Percentiles rank a stretch among this genome's conserved stretches.
Evolutionary conservation across 345 rosid genomes (phyloP).

Genomic region (Hypericum perforatum): DNA sequence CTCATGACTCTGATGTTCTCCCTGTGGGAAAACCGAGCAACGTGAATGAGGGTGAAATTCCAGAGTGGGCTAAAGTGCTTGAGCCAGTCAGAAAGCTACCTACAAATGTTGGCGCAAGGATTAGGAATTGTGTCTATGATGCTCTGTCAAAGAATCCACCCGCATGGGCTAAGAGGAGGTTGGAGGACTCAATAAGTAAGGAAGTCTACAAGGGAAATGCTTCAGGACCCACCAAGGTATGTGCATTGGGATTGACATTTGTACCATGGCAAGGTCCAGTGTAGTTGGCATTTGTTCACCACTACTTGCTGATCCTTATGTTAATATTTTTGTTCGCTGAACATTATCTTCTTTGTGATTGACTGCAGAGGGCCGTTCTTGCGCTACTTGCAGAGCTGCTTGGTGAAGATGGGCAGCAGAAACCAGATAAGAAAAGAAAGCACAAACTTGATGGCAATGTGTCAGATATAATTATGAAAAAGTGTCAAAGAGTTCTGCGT

Average conservation of each 20-base stretch:
- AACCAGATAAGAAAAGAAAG: conserved; percentile 21
- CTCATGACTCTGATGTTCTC: conserved; percentile 7
- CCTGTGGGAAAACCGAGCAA: conserved; percentile 6
- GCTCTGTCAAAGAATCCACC: conserved; percentile 28
- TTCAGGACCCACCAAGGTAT: conserved; percentile 36
- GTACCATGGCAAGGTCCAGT: too few relatives aligned
- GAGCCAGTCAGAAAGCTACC: conserved; percentile 31
- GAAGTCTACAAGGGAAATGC: conserved; percentile 38
- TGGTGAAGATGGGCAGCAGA: conserved; percentile 20
- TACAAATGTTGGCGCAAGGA: conserved; percentile 35
- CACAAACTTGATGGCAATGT: conserved; percentile 8
- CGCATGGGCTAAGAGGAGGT: conserved; percentile 26
- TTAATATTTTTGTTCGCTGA: not conserved
- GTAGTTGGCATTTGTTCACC: too few relatives aligned
- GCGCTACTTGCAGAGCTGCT: conserved; percentile 19
- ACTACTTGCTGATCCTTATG: too few relatives aligned
- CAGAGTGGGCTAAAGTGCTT: conserved; percentile 28
- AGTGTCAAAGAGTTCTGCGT: conserved; percentile 28
- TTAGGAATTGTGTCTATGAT: conserved; percentile 24
- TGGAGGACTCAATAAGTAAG: conserved; percentile 29
- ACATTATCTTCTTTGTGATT: not conserved
- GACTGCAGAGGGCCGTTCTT: conserved; percentile 30
- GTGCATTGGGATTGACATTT: not conserved
- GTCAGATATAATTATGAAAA: conserved; percentile 28
- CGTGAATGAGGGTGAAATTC: conserved; percentile 17